Evolutionary conservation across 768 basidiomycete species (phyloP), one percentile per base, ranked within the genome.

Genomic region (Suillus clintonianus): DNA sequence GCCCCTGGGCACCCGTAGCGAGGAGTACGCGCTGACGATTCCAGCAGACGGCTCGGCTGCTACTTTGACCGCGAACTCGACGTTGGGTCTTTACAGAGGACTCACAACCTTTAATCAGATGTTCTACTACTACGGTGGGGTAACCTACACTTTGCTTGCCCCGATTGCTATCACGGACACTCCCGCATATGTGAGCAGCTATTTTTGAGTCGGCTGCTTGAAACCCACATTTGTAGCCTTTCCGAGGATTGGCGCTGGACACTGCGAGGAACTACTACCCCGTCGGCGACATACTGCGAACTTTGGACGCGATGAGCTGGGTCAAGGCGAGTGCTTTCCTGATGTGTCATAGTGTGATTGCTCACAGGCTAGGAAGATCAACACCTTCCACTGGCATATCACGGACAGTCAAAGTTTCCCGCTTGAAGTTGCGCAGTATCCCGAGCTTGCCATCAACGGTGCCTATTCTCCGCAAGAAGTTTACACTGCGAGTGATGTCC

Each of bases 341-440:
- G 1, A 10, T 17, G 14, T 22, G 43, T n/a, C 43, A 45, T 56
- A 15, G 37, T 22, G 15, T 34, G 8, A 34, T 51, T 4, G 11
- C 42, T 42, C 7, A 60, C 22, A 17, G 14, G 11, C 11, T 66
- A 19, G 9, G 4, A 50, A 88, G 86, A 83, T 92, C 56, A 93
- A 88, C 74, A 86, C 85, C 2, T 84, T 95, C 68, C 91, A 95
- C 67, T 95, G 92, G 93, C 94, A 95, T 70, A 80, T 92, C 62
- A 86, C 87, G 41, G 94, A 95, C 75, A 86, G 87, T 60, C 91
- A 95, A 69, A 88, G 86, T 41, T 95, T 91, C 79, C 92, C 94
- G 2, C 80, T 95, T 17, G 79, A 83, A 43, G 77, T 94, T 22
- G 78, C 85, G 4, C 82, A 81, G 11, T 89, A 84, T 70, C 82